phyloP scores from a whole-genome alignment of 495 filamentous ascomycete species.

The Xylaria sp. region DNA sequence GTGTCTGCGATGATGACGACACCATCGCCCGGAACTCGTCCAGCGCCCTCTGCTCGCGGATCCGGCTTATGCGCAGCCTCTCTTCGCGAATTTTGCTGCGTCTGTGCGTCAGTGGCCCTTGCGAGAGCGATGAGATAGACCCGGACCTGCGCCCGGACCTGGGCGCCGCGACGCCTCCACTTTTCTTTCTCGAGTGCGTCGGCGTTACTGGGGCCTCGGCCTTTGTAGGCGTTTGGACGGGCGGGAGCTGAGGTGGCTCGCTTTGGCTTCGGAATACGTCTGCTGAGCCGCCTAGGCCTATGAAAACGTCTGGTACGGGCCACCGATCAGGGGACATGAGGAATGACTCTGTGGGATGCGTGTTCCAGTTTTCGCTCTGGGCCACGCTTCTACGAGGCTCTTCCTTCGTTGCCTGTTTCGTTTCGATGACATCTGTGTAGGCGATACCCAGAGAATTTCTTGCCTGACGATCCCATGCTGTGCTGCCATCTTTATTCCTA shows the following conservation, averaged over 20 bases:
- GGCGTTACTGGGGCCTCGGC: slow-evolving; percentile 10
- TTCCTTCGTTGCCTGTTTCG: not conserved
- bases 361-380: slow-evolving; percentile 35
- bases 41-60: slow-evolving; percentile 22
- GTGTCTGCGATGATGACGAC: slow-evolving; percentile 27
- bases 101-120: slow-evolving; percentile 29
- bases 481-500: slow-evolving; percentile 20
- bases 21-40: slow-evolving; percentile 18
- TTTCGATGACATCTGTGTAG: slow-evolving; percentile 41
- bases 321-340: slow-evolving; percentile 35
- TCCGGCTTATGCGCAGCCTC: slow-evolving; percentile 20
- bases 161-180: slow-evolving; percentile 5
- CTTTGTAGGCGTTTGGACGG: not conserved
- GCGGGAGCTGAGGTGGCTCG: slow-evolving; percentile 30
- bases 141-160: slow-evolving; percentile 26
- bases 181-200: slow-evolving; percentile 24
- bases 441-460: slow-evolving; percentile 44
- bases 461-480: slow-evolving; percentile 33
- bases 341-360: slow-evolving; percentile 20
- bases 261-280: slow-evolving; percentile 27
- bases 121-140: slow-evolving; percentile 18
- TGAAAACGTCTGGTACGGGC: slow-evolving; percentile 28
- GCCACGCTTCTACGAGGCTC: not conserved
- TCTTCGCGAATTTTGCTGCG: slow-evolving; percentile 31
- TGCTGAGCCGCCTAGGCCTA: slow-evolving; percentile 32